Base-by-base conservation (phyloP, 805 yeast genomes). In the Wickerhamomyces pijperi region DNA sequence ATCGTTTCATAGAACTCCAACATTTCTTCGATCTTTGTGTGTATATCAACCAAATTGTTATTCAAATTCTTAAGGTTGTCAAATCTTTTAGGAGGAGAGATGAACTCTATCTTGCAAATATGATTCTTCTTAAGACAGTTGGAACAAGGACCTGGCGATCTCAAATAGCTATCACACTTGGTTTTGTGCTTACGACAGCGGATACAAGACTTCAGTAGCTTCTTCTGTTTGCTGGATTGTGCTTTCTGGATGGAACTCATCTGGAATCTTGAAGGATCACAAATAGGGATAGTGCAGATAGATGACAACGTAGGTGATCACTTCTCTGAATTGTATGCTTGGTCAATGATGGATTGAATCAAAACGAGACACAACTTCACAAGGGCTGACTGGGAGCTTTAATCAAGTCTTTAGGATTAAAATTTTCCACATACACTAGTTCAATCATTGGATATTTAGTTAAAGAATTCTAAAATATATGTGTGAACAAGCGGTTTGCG, bases 131-230 rank as follows among this genome's bases (percentile, higher is more conserved):
- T 73, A 5, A 60, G 46, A 52, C 86, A 79, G 23, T 72, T 65
- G 3, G 77, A 54, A 49, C 86, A 79, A 0, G 82, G 71, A 19
- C 56, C 51, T 3, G 85, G 84, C 28, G 63, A 56, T 14, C 74
- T 69, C 19, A 51, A 50, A 13, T 58, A 45, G 12, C 78, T 78
- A 50, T 78, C 79, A 55, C 86, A 79, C 49, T 70, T 75, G 15
- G 78, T 76, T 53, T 79, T 79, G 47, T 76, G 80, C 49, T 72
- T 72, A 28, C 85, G 64, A 54, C 86, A 79, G 25, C 81, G 61
- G 4, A 70, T 64, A 51, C 86, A 79, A 11, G 82, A 71, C 47
- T 76, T 76, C 34, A 75, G 49, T 11, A 65, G 63, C 41, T 65
- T 61, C 29, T 25, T 25, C 29, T 25, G 29, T 12, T 13, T 25